These are phyloP conservation scores for Xylariaceae sp. DNA, from an alignment of 2,329 filamentous ascomycete genomes.

Conservation along the genomic window DNA sequence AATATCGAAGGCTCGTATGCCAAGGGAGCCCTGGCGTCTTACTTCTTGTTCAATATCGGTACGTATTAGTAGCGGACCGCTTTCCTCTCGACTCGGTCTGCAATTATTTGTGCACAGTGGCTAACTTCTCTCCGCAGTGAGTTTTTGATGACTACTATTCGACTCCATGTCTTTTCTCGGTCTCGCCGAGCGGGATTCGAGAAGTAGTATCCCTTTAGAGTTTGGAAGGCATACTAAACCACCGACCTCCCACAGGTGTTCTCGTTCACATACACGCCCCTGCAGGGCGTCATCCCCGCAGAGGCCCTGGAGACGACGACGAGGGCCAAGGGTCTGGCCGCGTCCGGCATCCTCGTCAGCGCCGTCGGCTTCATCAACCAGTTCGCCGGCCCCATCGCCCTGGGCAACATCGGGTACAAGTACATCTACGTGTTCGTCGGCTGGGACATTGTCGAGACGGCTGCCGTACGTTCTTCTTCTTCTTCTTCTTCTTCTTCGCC, in stretches of 20 bases:
- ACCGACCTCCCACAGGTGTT: too few species aligned
- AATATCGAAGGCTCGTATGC: constrained; percentile 29
- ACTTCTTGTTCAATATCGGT: constrained; percentile 42
- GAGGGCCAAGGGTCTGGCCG: constrained; percentile 39
- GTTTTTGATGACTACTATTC: too few species aligned
- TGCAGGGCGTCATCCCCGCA: constrained; percentile 39
- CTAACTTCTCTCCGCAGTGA: too few species aligned
- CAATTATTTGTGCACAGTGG: too few species aligned
- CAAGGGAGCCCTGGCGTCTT: constrained; percentile 36
- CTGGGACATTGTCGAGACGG: constrained; percentile 37
- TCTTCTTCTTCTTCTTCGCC: too few species aligned
- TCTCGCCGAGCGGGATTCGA: too few species aligned
- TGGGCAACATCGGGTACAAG: constrained; percentile 34
- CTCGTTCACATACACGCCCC: constrained; percentile 42
- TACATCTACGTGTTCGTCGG: constrained; percentile 41
- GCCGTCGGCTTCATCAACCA: constrained; percentile 41
- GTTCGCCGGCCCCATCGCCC: constrained; percentile 38
- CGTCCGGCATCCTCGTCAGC: constrained; percentile 37
- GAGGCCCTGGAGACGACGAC: constrained; percentile 41
- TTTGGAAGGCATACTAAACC: too few species aligned
- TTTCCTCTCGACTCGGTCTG: too few species aligned
- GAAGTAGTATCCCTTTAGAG: too few species aligned
- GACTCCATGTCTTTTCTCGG: too few species aligned
- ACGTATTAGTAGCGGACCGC: too few species aligned
- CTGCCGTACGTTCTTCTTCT: constrained; percentile 3